Evolutionary conservation across 2,329 filamentous ascomycete genomes (phyloP).

Genomic region (Ophiocordyceps camponoti-leonardi): DNA sequence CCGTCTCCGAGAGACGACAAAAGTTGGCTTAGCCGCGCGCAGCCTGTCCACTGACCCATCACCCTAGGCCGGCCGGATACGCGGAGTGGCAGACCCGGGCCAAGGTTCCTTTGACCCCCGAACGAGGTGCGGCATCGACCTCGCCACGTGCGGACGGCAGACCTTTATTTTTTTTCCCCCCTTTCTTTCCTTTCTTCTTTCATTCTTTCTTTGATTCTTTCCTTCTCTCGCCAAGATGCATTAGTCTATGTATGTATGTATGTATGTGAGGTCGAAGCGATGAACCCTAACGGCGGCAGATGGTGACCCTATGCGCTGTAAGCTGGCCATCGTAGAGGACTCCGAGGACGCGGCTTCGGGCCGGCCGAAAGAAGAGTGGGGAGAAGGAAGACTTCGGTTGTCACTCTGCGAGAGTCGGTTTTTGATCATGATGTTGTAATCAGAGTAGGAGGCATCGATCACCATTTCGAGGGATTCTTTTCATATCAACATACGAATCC

Average conservation of each 20-base stretch:
- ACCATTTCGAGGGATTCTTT: no score
- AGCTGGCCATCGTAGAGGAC: neutral
- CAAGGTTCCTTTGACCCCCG: neutral
- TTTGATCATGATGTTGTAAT: no score
- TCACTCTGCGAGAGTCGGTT: no score
- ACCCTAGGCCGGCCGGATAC: neutral
- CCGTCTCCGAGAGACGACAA: neutral
- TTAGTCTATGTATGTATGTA: neutral
- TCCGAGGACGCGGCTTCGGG: neutral
- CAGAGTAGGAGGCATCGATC: no score
- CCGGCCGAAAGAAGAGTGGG: neutral
- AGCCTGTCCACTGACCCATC: no score
- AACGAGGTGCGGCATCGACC: neutral
- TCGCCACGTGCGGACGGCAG: neutral
- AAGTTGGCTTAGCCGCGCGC: no score
- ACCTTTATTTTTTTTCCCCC: no score
- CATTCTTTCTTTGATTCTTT: no score
- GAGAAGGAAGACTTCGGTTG: neutral
- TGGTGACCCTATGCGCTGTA: no score
- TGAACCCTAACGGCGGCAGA: neutral
- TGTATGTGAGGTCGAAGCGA: neutral
- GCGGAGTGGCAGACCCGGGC: neutral
- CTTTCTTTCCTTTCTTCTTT: no score
- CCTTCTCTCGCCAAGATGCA: no score
- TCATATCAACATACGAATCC: no score